These are phyloP conservation scores for Sutorius australiensis DNA, from an alignment of 768 basidiomycete species.

Conservation along the genomic window DNA sequence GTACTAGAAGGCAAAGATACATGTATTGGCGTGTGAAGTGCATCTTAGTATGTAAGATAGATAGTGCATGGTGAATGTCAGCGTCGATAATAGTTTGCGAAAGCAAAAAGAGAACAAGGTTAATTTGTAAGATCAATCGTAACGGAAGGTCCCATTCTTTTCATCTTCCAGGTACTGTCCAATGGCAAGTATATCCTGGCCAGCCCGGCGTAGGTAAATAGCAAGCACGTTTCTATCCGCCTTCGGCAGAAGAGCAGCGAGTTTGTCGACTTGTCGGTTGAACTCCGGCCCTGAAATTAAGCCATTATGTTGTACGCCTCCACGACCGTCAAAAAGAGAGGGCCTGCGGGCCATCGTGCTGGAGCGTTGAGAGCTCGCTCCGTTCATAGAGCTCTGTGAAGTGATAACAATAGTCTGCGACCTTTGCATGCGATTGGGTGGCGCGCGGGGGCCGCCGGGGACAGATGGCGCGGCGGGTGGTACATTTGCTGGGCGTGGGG, in stretches of 20 bases:
- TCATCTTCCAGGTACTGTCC: conserved; percentile 84
- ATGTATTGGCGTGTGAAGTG: conserved; percentile 14
- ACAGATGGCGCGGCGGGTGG: conserved; percentile 44
- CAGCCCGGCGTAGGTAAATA: conserved; percentile 67
- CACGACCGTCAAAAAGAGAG: conserved; percentile 29
- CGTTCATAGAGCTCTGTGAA: conserved; percentile 25
- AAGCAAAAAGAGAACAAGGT: conserved; percentile 2
- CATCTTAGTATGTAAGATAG: conserved; percentile 8
- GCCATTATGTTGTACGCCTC: conserved; percentile 3
- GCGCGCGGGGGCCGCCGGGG: conserved; percentile 73
- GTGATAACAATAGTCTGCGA: conserved; percentile 62
- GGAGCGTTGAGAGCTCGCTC: conserved; percentile 25
- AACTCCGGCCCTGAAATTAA: conserved; percentile 45
- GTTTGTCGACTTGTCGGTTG: conserved; percentile 63
- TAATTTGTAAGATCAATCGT: conserved; percentile 23
- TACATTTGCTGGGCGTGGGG: conserved; percentile 31
- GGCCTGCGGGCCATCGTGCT: conserved; percentile 29
- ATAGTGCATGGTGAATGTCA: conserved; percentile 15
- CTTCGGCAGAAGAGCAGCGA: conserved; percentile 66
- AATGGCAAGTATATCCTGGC: conserved; percentile 81
- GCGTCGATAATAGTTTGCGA: conserved; percentile 6
- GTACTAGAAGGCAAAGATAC: conserved; percentile 17
- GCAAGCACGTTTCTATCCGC: conserved; percentile 66
- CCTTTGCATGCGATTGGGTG: conserved; percentile 56
- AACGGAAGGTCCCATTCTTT: conserved; percentile 61